Base-by-base conservation (phyloP, 2,329 filamentous ascomycete genomes). In the Talaromyces sp. region DNA sequence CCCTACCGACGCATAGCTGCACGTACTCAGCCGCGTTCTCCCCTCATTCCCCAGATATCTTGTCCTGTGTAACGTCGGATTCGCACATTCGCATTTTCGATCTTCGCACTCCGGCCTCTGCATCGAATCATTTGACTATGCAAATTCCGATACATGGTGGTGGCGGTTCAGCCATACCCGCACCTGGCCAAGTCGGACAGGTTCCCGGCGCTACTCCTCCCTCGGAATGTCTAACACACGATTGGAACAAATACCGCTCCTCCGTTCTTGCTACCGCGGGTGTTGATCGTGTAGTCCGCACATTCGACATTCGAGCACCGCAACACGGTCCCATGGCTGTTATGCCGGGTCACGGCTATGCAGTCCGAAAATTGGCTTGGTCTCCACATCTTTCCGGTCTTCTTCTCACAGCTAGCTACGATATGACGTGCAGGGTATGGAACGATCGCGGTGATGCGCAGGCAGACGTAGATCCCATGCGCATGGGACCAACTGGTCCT, bases 181-280 rank as follows among this genome's bases (percentile, higher is more conserved):
- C 76, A 37, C 76, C 73, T 45, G 71, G 73, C 3, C 72, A 72
- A 27, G 73, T 76, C 3, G 78, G 75, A 3, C 74, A 77, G 37
- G 74, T 74, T 0, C 74, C 75, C 1, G 75, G 83, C 9, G 67
- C 70, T 22, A 16, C 64, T 56, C 82, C 87, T n/a, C 92, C 93
- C 0, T 85, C 87, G 10, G 95, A 99, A 81, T 87, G 92, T 43
- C 85, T 99, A 37, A 97, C 93, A 0, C 95, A 98, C 79, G 95
- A 99, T 78, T 99, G 95, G 95, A 99, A 99, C 81, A 99, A 99
- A 79, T 99, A 99, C 80, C 87, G 90, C 45, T 88, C 93, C 69
- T 90, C 88, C 0, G 83, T 97, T 31, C 82, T 99, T 63, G 95
- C 95, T 0, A 92, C 92, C 0, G 95, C 88, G 1, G 94, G 95